Evolutionary conservation across 2,329 filamentous ascomycete species (phyloP), one percentile per base, ranked within the genome.

Genomic region (Colletotrichum somersetense): DNA sequence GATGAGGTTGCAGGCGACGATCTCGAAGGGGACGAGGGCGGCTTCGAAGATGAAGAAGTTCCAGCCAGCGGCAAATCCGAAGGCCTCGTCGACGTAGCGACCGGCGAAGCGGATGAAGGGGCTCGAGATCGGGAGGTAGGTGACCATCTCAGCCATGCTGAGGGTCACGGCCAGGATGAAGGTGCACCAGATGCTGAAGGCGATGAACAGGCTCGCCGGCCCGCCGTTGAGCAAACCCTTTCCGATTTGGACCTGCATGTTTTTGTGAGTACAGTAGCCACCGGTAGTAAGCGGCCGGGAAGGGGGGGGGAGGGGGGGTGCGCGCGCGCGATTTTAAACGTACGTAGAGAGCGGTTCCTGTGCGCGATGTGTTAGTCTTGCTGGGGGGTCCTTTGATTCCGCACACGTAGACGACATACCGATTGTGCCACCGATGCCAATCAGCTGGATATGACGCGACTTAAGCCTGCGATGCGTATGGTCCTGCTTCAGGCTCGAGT

Each of bases 101-200:
- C 92, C 91, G 5, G 92, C 92, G 76, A 95, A 93, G 35, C 91
- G 90, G 77, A 95, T 92, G 79, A 95, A 95, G 0, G 92, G 92
- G 52, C 91, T 93, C 0, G 91, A 93, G 66, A 95, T 92, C 10
- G 93, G 92, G 2, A 93, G 83, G 74, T 92, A 93, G 0, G 91
- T 92, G 10, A 93, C 92, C 91, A 94, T 93, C 79, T 94, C 92
- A 16, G 91, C 91, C 83, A 93, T 89, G 78, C 83, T 87, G 72
- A 89, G 83, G 0, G 88, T 91, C 58, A 91, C 84, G 59, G 87
- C 86, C 33, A 91, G 84, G 74, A 91, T 89, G 53, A 91, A 86
- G 50, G 85, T 85, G 77, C 88, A 90, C 89, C 89, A 91, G 48
- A 91, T 81, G 14, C 85, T 83, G 73, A 91, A 92, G 46, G 89